Percentiles rank a stretch among this genome's conserved stretches.
These are phyloP conservation scores for Marchantia paleacea DNA, from an alignment of 225 moss, liverwort and hornwort genomes.

Conservation along the genomic window DNA sequence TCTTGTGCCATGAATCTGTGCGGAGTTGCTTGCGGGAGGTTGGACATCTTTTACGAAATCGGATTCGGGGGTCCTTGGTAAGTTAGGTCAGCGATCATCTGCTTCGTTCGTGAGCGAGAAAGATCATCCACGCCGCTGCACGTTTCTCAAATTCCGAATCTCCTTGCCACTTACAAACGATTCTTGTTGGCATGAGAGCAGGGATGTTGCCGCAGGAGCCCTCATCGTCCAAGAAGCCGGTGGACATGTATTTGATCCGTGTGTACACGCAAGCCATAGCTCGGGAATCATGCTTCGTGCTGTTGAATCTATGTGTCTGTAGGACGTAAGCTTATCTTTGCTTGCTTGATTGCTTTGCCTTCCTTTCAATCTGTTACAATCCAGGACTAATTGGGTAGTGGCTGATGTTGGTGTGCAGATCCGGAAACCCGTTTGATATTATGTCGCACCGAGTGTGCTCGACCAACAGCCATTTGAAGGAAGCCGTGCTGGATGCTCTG, in stretches of 20 bases:
- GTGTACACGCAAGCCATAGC: slow-evolving; percentile 17
- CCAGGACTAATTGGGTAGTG: background rate
- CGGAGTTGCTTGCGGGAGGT: slow-evolving; percentile 85
- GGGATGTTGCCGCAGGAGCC: slow-evolving; percentile 94
- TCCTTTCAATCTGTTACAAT: background rate
- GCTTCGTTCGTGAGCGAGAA: background rate
- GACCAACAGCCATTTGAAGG: slow-evolving; percentile 65
- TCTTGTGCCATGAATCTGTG: slow-evolving; percentile 97
- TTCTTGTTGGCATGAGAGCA: slow-evolving; percentile 17
- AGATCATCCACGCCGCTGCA: too few species aligned
- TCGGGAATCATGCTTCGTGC: background rate
- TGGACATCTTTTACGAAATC: slow-evolving; percentile 89
- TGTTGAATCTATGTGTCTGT: background rate
- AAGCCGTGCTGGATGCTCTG: slow-evolving; percentile 57
- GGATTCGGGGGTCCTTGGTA: slow-evolving; percentile 97
- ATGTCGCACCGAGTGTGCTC: slow-evolving; percentile 65
- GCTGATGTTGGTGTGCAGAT: slow-evolving; percentile 36
- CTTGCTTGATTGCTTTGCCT: background rate
- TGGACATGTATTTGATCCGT: slow-evolving; percentile 87
- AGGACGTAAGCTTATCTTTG: background rate
- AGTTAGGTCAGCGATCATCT: background rate
- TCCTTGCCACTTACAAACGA: too few species aligned
- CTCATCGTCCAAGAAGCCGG: slow-evolving; percentile 88
- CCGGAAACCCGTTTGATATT: slow-evolving; percentile 66
- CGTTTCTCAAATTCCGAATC: background rate